phyloP scores from a whole-genome alignment of 1,284 basidiomycete species.

The Ustilago crameri region DNA sequence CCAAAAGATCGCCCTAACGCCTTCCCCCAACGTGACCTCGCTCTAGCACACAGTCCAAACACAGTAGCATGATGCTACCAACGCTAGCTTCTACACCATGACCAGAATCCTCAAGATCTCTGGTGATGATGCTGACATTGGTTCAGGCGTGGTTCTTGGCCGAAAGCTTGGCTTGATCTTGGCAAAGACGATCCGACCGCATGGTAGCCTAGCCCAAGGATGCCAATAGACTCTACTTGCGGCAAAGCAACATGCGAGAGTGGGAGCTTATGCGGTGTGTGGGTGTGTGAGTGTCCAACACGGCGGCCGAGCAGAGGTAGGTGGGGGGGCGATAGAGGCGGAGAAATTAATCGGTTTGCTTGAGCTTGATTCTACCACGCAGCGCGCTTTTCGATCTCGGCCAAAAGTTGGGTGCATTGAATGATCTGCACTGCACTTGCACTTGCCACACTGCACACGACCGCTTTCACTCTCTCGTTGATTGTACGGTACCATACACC shows the following conservation, averaged over 20 bases:
- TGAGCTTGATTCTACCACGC: slow-evolving; percentile 33
- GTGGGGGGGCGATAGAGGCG: no score
- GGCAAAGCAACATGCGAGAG: not conserved
- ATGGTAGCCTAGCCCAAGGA: not conserved
- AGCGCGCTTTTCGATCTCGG: slow-evolving; percentile 29
- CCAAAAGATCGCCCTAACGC: no score
- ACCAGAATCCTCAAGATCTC: not conserved
- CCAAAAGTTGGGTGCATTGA: not conserved
- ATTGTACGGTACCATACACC: no score
- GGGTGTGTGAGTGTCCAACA: not conserved
- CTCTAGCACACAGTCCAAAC: no score
- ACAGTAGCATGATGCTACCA: no score
- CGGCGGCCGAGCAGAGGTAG: slow-evolving; percentile 2
- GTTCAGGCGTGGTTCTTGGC: not conserved
- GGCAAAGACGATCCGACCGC: slow-evolving; percentile 1
- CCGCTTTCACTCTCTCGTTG: not conserved
- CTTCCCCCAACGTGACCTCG: no score
- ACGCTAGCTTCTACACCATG: no score
- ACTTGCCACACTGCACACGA: slow-evolving; percentile 10
- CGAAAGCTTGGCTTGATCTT: not conserved
- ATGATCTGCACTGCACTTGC: not conserved
- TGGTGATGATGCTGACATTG: not conserved
- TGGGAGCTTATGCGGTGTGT: not conserved
- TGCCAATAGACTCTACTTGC: slow-evolving; percentile 2
- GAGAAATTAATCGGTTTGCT: slow-evolving; percentile 1